Evolutionary conservation across 1,284 basidiomycete species (phyloP).

Genomic region (Ceraceosorus guamensis): DNA sequence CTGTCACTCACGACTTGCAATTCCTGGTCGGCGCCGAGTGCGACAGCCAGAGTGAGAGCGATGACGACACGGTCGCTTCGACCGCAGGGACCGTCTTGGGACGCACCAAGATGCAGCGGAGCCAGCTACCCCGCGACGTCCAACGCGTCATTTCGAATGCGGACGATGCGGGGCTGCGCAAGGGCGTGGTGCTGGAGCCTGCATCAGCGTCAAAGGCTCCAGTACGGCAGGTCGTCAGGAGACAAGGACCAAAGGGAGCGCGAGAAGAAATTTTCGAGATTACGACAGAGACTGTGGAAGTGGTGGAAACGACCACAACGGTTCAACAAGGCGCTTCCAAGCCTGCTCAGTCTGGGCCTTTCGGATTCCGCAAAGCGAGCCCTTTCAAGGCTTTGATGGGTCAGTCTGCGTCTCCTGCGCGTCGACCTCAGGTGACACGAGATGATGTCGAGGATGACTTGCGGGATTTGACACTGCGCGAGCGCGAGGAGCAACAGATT

Average conservation of each 20-base stretch:
- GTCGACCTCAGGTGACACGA: too few relatives aligned
- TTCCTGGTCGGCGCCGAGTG: conserved; percentile 28
- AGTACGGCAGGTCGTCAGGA: background rate
- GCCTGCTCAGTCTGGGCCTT: too few relatives aligned
- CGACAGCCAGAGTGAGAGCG: conserved; percentile 24
- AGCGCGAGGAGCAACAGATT: background rate
- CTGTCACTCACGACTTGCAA: conserved; percentile 24
- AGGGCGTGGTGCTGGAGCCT: conserved; percentile 17
- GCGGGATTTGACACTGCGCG: background rate
- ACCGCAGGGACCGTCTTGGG: too few relatives aligned
- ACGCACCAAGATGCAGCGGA: too few relatives aligned
- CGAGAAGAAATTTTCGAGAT: conserved; percentile 49
- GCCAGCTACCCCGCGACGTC: conserved; percentile 21
- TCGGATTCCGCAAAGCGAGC: too few relatives aligned
- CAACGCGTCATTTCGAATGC: conserved; percentile 12
- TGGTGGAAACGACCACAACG: conserved; percentile 20
- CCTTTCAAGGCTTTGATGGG: background rate
- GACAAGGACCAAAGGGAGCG: conserved; percentile 9
- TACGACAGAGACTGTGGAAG: conserved; percentile 50
- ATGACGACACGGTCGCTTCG: background rate
- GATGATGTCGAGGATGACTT: too few relatives aligned
- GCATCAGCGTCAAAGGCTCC: background rate
- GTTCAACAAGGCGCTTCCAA: conserved; percentile 12
- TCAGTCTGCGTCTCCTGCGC: too few relatives aligned
- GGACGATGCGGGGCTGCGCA: conserved; percentile 20